phyloP scores from a whole-genome alignment of 192 early-diverging fungal genomes.

The Backusella macrospora region DNA sequence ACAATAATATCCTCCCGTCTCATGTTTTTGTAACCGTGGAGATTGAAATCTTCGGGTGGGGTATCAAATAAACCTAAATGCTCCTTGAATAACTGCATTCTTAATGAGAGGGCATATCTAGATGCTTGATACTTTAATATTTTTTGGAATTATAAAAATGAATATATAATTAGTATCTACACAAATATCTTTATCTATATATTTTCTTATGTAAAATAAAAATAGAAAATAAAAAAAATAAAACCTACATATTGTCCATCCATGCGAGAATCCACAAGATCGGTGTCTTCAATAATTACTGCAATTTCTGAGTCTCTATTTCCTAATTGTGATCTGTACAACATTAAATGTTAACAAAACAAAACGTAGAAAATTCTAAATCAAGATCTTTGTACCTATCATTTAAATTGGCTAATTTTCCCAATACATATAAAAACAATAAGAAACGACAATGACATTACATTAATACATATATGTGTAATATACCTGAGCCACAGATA shows the following conservation, averaged over 20 bases:
- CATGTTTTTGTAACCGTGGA: slow-evolving; percentile 2
- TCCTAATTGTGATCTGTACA: slow-evolving; percentile 77
- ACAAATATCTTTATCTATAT: not conserved
- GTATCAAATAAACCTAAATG: slow-evolving; percentile 72
- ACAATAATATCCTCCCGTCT: slow-evolving; percentile 27
- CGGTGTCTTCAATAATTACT: slow-evolving; percentile 78
- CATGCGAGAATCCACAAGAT: slow-evolving; percentile 70
- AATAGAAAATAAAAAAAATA: not conserved
- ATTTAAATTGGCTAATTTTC: slow-evolving; percentile 38
- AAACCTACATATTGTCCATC: slow-evolving; percentile 58
- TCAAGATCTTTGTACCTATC: slow-evolving; percentile 28
- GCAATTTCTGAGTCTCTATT: slow-evolving; percentile 90
- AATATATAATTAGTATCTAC: not conserved
- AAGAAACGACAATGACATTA: not conserved
- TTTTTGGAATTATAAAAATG: not conserved
- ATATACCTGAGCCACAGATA: slow-evolving; percentile 74
- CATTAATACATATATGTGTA: not conserved
- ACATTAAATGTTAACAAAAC: slow-evolving; percentile 17
- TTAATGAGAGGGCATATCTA: slow-evolving; percentile 70
- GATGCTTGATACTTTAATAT: slow-evolving; percentile 61
- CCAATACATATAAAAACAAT: not conserved
- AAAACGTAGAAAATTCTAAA: not conserved
- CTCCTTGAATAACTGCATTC: slow-evolving; percentile 80
- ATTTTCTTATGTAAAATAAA: not conserved
- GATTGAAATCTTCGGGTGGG: not conserved